Base-by-base conservation (phyloP, 805 yeast species). In the Candida dajiaensis region DNA sequence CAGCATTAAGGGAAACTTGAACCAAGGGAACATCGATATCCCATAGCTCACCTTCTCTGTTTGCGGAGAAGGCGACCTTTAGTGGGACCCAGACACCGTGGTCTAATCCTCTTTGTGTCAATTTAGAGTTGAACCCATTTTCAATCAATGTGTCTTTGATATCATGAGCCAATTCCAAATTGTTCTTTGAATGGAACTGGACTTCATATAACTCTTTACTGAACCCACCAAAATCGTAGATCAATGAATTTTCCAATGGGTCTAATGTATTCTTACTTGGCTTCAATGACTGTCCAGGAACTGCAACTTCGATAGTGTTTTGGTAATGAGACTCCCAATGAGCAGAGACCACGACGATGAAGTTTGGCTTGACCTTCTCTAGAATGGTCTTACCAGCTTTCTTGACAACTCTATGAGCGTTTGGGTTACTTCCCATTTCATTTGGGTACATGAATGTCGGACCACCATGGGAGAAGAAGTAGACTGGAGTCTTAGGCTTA, bases 21-120 rank as follows among this genome's bases (percentile, higher is more conserved):
- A 73, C 56, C 18, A 73, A 39, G 7, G 77, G 77, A 6, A 65
- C 55, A 28, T 67, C 65, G 0, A 64, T 9, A 38, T 62, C 62
- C 57, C 61, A 58, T 36, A 47, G 43, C 16, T 50, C 52, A 23
- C 52, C 57, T 15, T 55, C 54, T 20, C 63, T 61, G 6, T 64
- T 58, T 2, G 67, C 60, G 38, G 77, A 71, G 51, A 85, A 84
- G 8, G 87, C 88, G 21, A 83, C 85, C 57, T 83, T 80, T 49
- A 82, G 71, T 1, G 92, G 92, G 6, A 83, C 89, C 89, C 92
- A 86, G 8, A 73, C 82, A 7, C 95, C 95, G 65, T 86, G 95
- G 59, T 86, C 95, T 20, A 87, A 63, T 10, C 94, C 94, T 46
- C 94, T 68, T n/a, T 66, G 59, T 0, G 74, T 69, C 10, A 77